Conservation (phyloP, 768 basidiomycete genomes). For the Podaxis sp. region DNA sequence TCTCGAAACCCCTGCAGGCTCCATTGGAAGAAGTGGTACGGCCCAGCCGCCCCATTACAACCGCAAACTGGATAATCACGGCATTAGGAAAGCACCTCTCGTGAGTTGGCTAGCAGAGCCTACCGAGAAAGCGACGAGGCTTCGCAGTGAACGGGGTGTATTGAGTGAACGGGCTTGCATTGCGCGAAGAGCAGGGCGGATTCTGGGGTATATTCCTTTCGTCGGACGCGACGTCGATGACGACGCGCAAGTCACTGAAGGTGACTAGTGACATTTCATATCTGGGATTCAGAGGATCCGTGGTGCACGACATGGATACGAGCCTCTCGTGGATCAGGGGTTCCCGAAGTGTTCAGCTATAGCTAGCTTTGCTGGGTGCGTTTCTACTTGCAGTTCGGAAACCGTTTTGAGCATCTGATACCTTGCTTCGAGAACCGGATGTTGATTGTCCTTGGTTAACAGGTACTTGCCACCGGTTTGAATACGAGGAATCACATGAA, state of each 20-base stretch:
- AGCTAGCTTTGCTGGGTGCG: too few relatives aligned
- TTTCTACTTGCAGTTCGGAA: too few relatives aligned
- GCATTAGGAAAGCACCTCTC: conserved; percentile 5
- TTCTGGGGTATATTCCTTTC: background rate
- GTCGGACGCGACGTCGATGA: background rate
- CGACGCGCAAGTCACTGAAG: background rate
- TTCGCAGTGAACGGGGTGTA: background rate
- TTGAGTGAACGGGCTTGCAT: background rate
- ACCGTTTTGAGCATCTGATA: too few relatives aligned
- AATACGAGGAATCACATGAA: background rate
- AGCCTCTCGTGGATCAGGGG: background rate
- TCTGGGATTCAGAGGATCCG: background rate
- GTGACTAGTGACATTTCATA: background rate
- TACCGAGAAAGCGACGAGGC: background rate
- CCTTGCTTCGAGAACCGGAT: too few relatives aligned
- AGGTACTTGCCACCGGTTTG: background rate
- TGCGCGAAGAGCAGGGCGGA: background rate
- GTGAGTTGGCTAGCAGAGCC: conserved; percentile 4
- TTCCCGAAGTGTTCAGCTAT: too few relatives aligned
- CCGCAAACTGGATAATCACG: background rate
- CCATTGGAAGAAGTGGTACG: background rate
- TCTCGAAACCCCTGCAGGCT: background rate
- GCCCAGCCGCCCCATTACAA: background rate
- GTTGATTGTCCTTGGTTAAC: too few relatives aligned
- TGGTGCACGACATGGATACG: background rate